phyloP scores from a whole-genome alignment of 768 basidiomycete species.

The Termitomyces sp. region DNA sequence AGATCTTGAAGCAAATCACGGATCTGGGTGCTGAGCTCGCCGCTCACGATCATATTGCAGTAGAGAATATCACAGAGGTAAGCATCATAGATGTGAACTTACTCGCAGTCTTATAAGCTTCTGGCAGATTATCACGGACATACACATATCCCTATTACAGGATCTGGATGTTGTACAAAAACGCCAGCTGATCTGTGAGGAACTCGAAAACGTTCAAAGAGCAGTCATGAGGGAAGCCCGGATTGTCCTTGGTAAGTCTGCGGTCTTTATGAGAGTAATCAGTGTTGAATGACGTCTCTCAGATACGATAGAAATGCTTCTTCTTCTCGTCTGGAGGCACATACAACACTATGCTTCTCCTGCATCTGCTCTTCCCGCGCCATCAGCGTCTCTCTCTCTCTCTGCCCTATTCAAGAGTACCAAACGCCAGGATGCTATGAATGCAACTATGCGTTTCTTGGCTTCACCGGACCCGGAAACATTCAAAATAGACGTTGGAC shows the following conservation, averaged over 20 bases:
- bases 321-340: conserved; percentile 81
- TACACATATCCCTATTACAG: conserved; percentile 52
- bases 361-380: conserved; percentile 12
- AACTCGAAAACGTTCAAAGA: conserved; percentile 45
- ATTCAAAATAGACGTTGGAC: conserved; percentile 55
- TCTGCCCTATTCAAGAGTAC: conserved; percentile 5
- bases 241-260: conserved; percentile 49
- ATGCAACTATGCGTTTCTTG: conserved; percentile 51
- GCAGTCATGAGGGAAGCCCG: conserved; percentile 43
- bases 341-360: conserved; percentile 55
- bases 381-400: conserved; percentile 9
- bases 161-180: conserved; percentile 70
- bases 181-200: conserved; percentile 58
- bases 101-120: not conserved
- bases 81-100: conserved; percentile 11
- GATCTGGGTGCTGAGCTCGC: conserved; percentile 69
- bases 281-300: not conserved
- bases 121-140: conserved; percentile 44
- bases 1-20: conserved; percentile 60
- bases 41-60: conserved; percentile 63
- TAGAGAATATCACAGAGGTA: conserved; percentile 73
- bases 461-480: conserved; percentile 52
- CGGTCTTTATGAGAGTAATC: not conserved
- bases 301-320: conserved; percentile 75
- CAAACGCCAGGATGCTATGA: conserved; percentile 23